Base-by-base conservation (phyloP, 2,329 filamentous ascomycete genomes). In the Aureobasidium sp. region DNA sequence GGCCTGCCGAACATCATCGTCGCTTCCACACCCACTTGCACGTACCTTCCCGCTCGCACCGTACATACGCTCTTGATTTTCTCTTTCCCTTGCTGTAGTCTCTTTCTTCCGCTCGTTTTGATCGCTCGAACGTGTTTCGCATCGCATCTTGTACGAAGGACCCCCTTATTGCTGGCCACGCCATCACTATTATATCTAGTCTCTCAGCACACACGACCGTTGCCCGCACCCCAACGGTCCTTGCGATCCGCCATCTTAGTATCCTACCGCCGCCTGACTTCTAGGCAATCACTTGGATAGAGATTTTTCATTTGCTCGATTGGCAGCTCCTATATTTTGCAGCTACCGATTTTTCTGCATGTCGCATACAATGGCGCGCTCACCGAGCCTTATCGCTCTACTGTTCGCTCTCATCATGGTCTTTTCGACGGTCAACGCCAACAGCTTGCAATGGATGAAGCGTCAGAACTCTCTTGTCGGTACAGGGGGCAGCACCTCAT, bases 381-480 rank as follows among this genome's bases (percentile, higher is more conserved):
- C 51, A 46, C 41, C 44, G 43, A 57, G 61, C 37, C 27, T 63
- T 44, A 62, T 63, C 37, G 63, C 63, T 64, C 64, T 65, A 57
- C 69, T 73, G 65, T 63, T 72, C 59, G 65, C 65, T 20, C 52
- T 71, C 60, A 67, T 71, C 53, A 66, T 71, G 55, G 66, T 67
- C 60, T 71, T 73, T 63, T 66, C 71, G 29, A 66, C 69, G 39
- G 69, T 72, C 55, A 60, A 64, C 20, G 69, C 70, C 24, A 67
- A 72, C 50, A 66, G 73, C 56, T 69, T 71, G 13, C 66, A 66
- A 50, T 71, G 72, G 55, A 66, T 73, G 24, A 70, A 69, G 66
- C 65, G 67, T 27, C 70, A 71, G 62, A 68, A 71, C 68, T 70
- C 72, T 65, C 68, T 68, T 7, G 67, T 68, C 10, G 71, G 69